Conservation (phyloP, 1,139 yeast species). For the Taphrina sp. region DNA sequence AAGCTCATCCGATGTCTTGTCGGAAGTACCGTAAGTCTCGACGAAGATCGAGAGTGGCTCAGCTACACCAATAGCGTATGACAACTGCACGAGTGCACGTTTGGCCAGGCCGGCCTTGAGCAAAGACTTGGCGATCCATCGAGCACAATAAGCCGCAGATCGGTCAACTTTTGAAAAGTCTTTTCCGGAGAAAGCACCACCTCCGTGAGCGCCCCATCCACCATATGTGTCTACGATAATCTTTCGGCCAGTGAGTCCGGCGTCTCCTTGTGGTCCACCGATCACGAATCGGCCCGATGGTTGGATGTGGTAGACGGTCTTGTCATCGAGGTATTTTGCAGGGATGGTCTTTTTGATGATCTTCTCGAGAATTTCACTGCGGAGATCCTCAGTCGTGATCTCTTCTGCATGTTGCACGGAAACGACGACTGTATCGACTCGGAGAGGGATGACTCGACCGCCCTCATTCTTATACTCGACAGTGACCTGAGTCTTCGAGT, state of each 20-base stretch:
- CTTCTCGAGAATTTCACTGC: constrained; percentile 71
- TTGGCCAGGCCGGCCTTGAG: constrained; percentile 92
- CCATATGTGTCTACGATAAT: constrained; percentile 99
- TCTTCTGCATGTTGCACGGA: constrained; percentile 98
- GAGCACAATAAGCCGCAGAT: constrained; percentile 99
- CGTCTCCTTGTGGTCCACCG: constrained; percentile 99
- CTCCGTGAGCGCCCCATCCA: constrained; percentile 99
- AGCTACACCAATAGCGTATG: constrained; percentile 99
- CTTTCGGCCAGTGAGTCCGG: constrained; percentile 99
- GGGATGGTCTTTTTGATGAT: constrained; percentile 91
- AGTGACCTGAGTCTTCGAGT: constrained; percentile 99
- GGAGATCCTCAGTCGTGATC: constrained; percentile 87
- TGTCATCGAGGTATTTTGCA: constrained; percentile 82
- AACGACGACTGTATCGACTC: constrained; percentile 96
- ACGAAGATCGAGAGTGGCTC: constrained; percentile 97
- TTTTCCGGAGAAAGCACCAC: constrained; percentile 99
- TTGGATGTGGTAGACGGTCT: constrained; percentile 95
- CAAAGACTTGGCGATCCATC: constrained; percentile 99
- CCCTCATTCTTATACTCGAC: constrained; percentile 89
- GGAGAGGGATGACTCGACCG: constrained; percentile 91
- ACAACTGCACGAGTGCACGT: constrained; percentile 97
- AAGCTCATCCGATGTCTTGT: constrained; percentile 81
- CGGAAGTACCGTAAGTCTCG: constrained; percentile 96
- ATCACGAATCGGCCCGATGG: constrained; percentile 99
- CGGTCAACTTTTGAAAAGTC: constrained; percentile 99